Base-by-base conservation (phyloP, 768 basidiomycete species). In the Lentinula sp. region DNA sequence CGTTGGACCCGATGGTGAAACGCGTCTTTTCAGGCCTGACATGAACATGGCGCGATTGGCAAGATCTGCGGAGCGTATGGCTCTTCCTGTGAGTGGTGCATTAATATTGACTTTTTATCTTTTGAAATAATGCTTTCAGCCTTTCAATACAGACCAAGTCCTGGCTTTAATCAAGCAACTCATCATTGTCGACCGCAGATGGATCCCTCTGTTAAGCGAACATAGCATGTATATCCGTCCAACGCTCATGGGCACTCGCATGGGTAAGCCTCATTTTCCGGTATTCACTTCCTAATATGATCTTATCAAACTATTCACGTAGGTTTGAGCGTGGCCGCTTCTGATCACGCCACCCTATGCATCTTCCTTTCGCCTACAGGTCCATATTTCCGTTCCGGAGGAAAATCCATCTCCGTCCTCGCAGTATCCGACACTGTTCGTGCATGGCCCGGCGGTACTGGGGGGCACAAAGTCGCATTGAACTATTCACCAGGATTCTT, bases 221-320 rank as follows among this genome's bases (percentile, higher is more conserved):
- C 85, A 91, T 71, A 91, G 88, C 61, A 77, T 98, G 39, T 98
- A 96, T 77, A 83, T 97, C 65, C 87, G 95, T 50, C 89, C 92
- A 23, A 93, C 87, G 6, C 73, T 91, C 68, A 88, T 84, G 59
- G 83, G 82, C 6, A 84, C 82, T 2, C 80, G 80, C 18, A 48
- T 74, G 3, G 70, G 75, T 76, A 57, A 18, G 51, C 36, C n/a
- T 16, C 12, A 35, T 3, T 28, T 28, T 28, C 28, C 3, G 3
- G 28, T 2, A n/a, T 28, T 28, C 28, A 28, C 28, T 28, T 28
- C 28, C 28, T 28, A 2, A 28, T 28, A 28, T 28, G 28, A 28
- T 28, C 28, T 28, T 28, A 28, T 28, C 3, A 28, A 54, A 20
- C 28, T 28, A 28, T 28, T 28, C 28, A 28, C 13, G 41, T 62